phyloP scores from a whole-genome alignment of 345 rosid genomes.

The Excoecaria agallocha region DNA sequence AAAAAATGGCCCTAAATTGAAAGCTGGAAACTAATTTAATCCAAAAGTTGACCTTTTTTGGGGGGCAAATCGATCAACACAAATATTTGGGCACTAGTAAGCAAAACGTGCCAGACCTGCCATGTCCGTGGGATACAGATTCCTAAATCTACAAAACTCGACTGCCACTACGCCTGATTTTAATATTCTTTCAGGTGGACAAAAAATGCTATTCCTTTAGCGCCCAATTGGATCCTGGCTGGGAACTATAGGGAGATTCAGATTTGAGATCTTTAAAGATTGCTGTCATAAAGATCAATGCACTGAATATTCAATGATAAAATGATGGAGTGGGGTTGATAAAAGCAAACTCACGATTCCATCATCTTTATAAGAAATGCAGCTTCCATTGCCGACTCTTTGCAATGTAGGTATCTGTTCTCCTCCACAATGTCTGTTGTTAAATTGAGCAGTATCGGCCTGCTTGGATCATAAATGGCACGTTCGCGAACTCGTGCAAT shows the following conservation, averaged over 20 bases:
- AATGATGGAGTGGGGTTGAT: not conserved
- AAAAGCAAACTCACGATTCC: slow-evolving; percentile 38
- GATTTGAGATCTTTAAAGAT: not conserved
- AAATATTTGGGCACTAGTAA: too few relatives aligned
- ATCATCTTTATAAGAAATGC: slow-evolving; percentile 74
- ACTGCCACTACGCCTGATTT: slow-evolving; percentile 7
- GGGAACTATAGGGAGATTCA: slow-evolving; percentile 4
- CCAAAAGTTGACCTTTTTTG: too few relatives aligned
- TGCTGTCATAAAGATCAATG: not conserved
- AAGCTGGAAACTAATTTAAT: too few relatives aligned
- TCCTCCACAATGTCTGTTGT: slow-evolving; percentile 82
- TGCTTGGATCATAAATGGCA: slow-evolving; percentile 59
- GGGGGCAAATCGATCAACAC: too few relatives aligned
- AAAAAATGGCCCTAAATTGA: too few relatives aligned
- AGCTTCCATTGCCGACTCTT: slow-evolving; percentile 71
- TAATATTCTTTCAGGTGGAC: not conserved
- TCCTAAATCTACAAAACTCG: not conserved
- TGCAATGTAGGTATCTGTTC: slow-evolving; percentile 67
- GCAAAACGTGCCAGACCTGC: not conserved
- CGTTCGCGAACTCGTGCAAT: slow-evolving; percentile 71
- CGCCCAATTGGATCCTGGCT: not conserved
- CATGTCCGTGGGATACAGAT: not conserved
- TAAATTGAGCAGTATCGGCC: slow-evolving; percentile 70
- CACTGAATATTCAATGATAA: not conserved
- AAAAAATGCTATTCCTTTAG: not conserved